These are phyloP conservation scores for Trichoderma gamsii DNA, from an alignment of 495 filamentous ascomycete species.

Conservation along the genomic window DNA sequence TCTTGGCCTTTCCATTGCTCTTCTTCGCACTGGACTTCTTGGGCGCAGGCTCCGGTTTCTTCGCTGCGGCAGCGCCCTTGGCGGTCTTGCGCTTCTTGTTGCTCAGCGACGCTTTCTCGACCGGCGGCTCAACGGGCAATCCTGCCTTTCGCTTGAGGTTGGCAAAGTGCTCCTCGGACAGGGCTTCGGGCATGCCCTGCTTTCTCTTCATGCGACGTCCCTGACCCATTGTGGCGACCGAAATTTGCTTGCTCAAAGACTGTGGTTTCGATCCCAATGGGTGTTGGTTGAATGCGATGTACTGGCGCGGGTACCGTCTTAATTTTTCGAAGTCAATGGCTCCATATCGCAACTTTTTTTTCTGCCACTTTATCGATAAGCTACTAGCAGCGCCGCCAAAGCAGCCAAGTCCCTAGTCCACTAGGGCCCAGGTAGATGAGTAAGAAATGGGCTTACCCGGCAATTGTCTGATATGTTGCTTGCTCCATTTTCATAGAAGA, in stretches of 20 bases:
- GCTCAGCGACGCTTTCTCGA: constrained; percentile 33
- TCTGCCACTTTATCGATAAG: constrained; percentile 32
- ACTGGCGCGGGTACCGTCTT: constrained; percentile 2
- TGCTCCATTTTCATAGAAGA: too few species aligned
- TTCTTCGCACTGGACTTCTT: constrained; percentile 34
- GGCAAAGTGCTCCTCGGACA: constrained; percentile 73
- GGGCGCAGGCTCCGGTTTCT: constrained; percentile 29
- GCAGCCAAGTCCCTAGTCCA: not conserved
- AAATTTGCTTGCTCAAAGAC: constrained; percentile 16
- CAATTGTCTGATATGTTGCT: too few species aligned
- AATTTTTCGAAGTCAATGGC: not conserved
- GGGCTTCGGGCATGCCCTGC: constrained; percentile 76
- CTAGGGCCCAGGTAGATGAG: too few species aligned
- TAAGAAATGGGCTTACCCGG: too few species aligned
- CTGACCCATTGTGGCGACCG: constrained; percentile 61
- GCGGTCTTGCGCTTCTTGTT: constrained; percentile 65
- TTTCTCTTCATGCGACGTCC: constrained; percentile 95
- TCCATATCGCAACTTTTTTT: constrained; percentile 22
- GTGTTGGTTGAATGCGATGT: not conserved
- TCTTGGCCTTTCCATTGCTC: constrained; percentile 44
- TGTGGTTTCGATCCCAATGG: constrained; percentile 3
- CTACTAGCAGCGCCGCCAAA: not conserved
- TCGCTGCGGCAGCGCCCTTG: constrained; percentile 27
- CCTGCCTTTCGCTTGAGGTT: constrained; percentile 71
- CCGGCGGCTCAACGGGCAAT: constrained; percentile 36